These are phyloP conservation scores for Azolla pinnata DNA, from an alignment of 75 land plant species.

Conservation along the genomic window DNA sequence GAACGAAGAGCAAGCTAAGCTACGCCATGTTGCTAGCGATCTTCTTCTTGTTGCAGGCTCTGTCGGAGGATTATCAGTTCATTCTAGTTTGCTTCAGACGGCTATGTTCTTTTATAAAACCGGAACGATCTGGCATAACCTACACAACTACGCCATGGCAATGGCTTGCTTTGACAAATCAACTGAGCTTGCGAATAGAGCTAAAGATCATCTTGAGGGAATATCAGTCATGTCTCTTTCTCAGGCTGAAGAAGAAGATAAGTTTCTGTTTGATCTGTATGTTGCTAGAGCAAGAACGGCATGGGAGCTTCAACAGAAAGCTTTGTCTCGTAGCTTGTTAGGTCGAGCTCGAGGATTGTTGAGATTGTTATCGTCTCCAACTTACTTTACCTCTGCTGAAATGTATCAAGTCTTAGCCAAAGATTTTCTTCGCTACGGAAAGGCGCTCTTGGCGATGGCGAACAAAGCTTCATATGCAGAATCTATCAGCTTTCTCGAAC, in stretches of 20 bases:
- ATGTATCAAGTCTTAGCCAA: conserved; percentile 46
- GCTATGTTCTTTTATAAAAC: conserved; percentile 66
- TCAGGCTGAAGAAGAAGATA: conserved; percentile 36
- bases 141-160: conserved; percentile 41
- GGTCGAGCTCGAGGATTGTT: conserved; percentile 53
- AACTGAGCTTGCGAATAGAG: conserved; percentile 41
- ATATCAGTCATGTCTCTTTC: background rate
- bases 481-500: conserved; percentile 50
- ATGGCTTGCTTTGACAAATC: conserved; percentile 65
- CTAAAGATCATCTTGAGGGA: conserved; percentile 8
- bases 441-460: conserved; percentile 22
- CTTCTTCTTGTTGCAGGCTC: conserved; percentile 46
- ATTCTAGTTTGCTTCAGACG: conserved; percentile 44
- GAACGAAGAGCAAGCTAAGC: conserved; percentile 35
- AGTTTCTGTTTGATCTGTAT: conserved; percentile 54
- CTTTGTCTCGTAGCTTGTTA: conserved; percentile 50
- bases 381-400: conserved; percentile 11
- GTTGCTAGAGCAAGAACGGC: conserved; percentile 60
- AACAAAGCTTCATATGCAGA: conserved; percentile 11
- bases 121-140: conserved; percentile 63
- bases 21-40: conserved; percentile 80
- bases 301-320: conserved; percentile 51
- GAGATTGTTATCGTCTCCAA: conserved; percentile 1
- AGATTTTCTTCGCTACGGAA: conserved; percentile 58
- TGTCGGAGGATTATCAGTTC: conserved; percentile 46